Base-by-base conservation (phyloP, 192 early-diverging fungal genomes). In the Coemansia asiatica region DNA sequence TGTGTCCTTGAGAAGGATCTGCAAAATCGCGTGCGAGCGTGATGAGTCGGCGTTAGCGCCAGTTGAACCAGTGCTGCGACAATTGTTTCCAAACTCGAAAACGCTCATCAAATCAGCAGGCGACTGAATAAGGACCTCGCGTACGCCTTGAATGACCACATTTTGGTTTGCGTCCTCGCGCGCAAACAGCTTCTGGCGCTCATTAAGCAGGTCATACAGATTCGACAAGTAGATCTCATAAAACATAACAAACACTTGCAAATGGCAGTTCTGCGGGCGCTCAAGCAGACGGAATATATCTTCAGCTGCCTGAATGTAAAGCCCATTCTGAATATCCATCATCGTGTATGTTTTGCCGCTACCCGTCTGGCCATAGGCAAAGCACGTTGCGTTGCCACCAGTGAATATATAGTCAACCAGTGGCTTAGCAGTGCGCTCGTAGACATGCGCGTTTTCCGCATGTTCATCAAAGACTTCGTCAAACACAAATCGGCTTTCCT, bases 171-270 rank as follows among this genome's bases (percentile, higher is more conserved):
- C 93, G 69, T 99, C 97, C 77, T 99, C 97, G 48, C 96, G 86
- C 18, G 96, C 97, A 87, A 88, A 92, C n/a, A 98, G 77, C 65
- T 85, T 85, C 76, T 97, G 96, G 56, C 96, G 87, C 27, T 87
- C 84, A 67, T 95, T 94, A 25, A 99, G 84, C 59, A 99, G 75
- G 67, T 99, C 97, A 64, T 92, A 96, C 44, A 99, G 82, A 36
- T 97, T 93, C 21, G 94, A 92, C 75, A 96, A 92, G 74, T 99
- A 99, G 60, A 99, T 97, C 70, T 99, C 97, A 71, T 96, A 98
- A 56, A 98, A 94, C 53, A 88, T 90, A 66, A 95, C 94, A 61
- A 83, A 94, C 4, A 92, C 92, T 8, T 86, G 69, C 56, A 98
- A 68, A 74, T 96, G 88, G 18, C 77, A 59, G 75, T 93, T 85